These are phyloP conservation scores for Neocatenulostroma microsporum DNA, from an alignment of 2,329 filamentous ascomycete genomes.

Conservation along the genomic window DNA sequence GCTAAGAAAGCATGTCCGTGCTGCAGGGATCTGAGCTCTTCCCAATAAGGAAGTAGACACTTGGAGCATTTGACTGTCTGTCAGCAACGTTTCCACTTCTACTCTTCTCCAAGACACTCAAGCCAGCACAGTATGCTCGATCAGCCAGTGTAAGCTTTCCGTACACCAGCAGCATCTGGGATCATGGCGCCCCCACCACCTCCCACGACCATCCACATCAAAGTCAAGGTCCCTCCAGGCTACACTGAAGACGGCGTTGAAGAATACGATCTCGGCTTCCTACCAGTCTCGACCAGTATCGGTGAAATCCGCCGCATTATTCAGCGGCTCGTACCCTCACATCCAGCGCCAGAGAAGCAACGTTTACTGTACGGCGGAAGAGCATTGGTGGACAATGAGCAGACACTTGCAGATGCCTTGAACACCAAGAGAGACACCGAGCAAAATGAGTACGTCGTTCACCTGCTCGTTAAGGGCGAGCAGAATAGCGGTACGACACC, in stretches of 20 bases:
- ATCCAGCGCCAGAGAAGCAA: conserved; percentile 42
- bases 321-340: conserved; percentile 40
- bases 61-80: no score
- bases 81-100: no score
- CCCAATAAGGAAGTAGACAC: no score
- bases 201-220: conserved; percentile 22
- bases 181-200: conserved; percentile 24
- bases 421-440: conserved; percentile 43
- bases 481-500: background rate
- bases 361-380: conserved; percentile 53
- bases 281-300: conserved; percentile 37
- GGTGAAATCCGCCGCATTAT: conserved; percentile 48
- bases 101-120: no score
- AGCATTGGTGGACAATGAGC: conserved; percentile 43
- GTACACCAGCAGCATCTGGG: no score
- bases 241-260: conserved; percentile 20
- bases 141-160: no score
- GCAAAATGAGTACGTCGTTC: conserved; percentile 28
- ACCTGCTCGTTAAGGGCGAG: conserved; percentile 26
- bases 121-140: no score
- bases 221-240: conserved; percentile 28
- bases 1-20: no score
- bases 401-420: conserved; percentile 44
- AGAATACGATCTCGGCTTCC: conserved; percentile 21
- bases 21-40: no score